Evolutionary conservation across 805 yeast species (phyloP), one percentile per base, ranked within the genome.

Genomic region (Debaryomyces prosopidis): DNA sequence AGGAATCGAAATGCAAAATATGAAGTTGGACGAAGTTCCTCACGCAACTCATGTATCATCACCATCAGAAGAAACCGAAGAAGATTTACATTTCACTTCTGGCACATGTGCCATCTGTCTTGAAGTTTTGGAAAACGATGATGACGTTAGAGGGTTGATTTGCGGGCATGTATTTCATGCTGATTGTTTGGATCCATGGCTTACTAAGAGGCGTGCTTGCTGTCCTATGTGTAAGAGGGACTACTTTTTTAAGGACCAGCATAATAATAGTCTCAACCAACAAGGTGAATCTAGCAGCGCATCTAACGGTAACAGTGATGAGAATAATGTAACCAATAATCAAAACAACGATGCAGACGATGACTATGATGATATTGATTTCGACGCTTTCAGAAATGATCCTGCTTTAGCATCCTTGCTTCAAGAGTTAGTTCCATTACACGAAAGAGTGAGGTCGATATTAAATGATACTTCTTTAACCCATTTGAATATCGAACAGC

Each of bases 91-190:
- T 54, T 82, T 70, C 54, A 77, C 82, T 33, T 81, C 87, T 1
- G 94, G 90, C 9, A 63, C 77, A 1, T 87, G 96, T 71, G 90
- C 92, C 10, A 84, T 87, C 51, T 87, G 96, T 62, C 71, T 88
- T 30, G 95, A 87, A 34, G 62, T 69, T 4, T 73, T 85, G 44
- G 85, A 80, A 50, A 77, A 77, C 40, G 82, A 76, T 11, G 89
- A 85, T 42, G 59, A 63, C 1, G 89, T 88, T 1, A 77, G 96
- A 40, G 89, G 89, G 0, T 71, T 89, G 36, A 70, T 86, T 9
- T 88, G 96, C 66, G 89, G 90, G 3, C 96, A 88, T 63, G 89
- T 85, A 2, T 88, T 83, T 75, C 96, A 88, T 58, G 73, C 83
- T 17, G 84, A 77, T 14, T 88, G 96, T 64, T 75, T 89, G 43